Evolutionary conservation across 1,139 yeast genomes (phyloP).

Genomic region (Diutina catenulata): DNA sequence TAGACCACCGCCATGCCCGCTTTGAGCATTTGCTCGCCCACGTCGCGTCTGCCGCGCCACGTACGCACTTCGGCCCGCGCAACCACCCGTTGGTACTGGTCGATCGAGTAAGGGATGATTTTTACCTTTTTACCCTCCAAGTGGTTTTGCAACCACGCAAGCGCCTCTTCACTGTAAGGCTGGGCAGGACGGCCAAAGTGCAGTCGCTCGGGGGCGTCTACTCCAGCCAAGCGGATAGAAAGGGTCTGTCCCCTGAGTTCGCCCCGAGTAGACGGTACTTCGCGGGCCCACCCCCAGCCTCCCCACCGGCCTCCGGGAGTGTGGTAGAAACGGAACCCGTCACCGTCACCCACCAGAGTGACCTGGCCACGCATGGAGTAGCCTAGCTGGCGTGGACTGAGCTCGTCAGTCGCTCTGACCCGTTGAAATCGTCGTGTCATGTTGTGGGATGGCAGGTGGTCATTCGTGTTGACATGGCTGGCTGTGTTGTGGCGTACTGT

Average conservation of each 20-base stretch:
- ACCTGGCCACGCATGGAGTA: slow-evolving; percentile 59
- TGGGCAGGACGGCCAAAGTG: slow-evolving; percentile 95
- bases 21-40: slow-evolving; percentile 77
- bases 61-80: slow-evolving; percentile 70
- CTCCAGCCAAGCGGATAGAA: slow-evolving; percentile 73
- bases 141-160: slow-evolving; percentile 58
- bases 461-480: neutral
- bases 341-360: slow-evolving; percentile 94
- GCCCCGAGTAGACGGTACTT: slow-evolving; percentile 28
- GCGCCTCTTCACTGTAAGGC: slow-evolving; percentile 76
- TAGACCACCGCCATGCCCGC: slow-evolving; percentile 81
- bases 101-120: slow-evolving; percentile 68
- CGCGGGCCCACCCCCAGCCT: slow-evolving; percentile 93
- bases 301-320: slow-evolving; percentile 81
- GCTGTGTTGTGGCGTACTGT: too few relatives aligned
- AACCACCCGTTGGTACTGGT: slow-evolving; percentile 84
- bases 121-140: slow-evolving; percentile 56
- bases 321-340: slow-evolving; percentile 83
- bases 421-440: slow-evolving; percentile 1
- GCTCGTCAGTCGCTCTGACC: neutral
- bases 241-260: slow-evolving; percentile 46
- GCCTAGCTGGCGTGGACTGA: neutral
- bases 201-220: slow-evolving; percentile 96
- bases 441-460: neutral
- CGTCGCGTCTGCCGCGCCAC: slow-evolving; percentile 64